phyloP scores from a whole-genome alignment of 73 alveolate species.

The Tetrahymena malaccensis region DNA sequence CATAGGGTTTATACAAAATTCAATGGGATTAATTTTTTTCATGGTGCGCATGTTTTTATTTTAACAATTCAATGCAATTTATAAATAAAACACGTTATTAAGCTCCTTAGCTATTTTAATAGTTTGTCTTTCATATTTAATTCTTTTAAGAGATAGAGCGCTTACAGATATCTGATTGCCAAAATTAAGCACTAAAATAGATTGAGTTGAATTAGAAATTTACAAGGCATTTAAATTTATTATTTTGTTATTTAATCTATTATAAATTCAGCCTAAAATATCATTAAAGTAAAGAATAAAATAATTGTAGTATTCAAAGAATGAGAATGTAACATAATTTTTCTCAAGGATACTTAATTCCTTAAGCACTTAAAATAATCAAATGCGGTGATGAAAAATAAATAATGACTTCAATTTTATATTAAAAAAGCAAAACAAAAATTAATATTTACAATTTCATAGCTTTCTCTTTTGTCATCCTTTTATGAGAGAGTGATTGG shows the following conservation, averaged over 20 bases:
- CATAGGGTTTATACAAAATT: background rate
- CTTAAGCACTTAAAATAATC: no score
- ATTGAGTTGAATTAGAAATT: background rate
- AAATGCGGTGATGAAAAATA: background rate
- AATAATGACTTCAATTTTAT: background rate
- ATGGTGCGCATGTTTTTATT: background rate
- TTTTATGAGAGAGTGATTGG: background rate
- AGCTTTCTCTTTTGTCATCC: background rate
- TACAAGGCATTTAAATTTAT: no score
- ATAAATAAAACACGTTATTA: background rate
- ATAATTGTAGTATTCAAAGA: no score
- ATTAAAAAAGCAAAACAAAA: background rate
- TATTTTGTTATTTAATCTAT: background rate
- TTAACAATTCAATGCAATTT: no score
- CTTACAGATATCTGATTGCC: background rate
- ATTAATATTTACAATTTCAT: background rate
- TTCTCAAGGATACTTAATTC: background rate
- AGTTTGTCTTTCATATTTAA: background rate
- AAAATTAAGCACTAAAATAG: background rate
- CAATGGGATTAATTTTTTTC: background rate
- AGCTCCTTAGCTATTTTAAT: background rate
- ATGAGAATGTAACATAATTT: background rate
- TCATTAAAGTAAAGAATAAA: background rate
- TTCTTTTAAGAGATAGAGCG: background rate
- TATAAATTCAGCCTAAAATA: background rate